Percentiles rank a stretch among this genome's conserved stretches.
Conservation (phyloP, 345 rosid genomes). For the Hypericum androsaemum region DNA sequence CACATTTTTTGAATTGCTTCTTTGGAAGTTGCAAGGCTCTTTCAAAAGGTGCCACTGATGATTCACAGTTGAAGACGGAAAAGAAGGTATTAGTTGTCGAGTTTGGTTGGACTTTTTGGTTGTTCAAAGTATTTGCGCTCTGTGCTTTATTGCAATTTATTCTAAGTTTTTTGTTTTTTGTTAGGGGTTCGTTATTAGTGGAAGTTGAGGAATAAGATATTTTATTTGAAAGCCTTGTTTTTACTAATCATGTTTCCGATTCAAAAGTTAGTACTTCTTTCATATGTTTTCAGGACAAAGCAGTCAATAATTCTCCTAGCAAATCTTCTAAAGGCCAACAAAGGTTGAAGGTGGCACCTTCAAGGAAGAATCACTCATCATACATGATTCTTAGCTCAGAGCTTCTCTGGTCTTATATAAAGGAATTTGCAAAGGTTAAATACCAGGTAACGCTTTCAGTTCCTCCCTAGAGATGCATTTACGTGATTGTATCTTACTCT, state of each 20-base stretch:
- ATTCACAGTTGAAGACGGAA: conserved; percentile 34
- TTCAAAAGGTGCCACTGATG: conserved; percentile 33
- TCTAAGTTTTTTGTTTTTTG: too few species aligned
- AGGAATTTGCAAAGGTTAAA: conserved; percentile 72
- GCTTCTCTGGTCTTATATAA: conserved; percentile 74
- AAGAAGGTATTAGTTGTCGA: conserved; percentile 44
- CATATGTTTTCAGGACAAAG: conserved; percentile 52
- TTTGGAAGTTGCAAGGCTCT: conserved; percentile 66
- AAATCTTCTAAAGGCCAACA: conserved; percentile 54
- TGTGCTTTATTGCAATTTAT: too few species aligned
- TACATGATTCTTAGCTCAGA: conserved; percentile 74
- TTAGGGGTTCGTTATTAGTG: too few species aligned
- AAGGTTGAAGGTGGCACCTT: conserved; percentile 57
- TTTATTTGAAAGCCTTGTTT: too few species aligned
- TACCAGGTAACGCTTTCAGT: conserved; percentile 48
- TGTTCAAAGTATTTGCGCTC: too few species aligned
- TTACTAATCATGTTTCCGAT: too few species aligned
- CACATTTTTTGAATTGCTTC: conserved; percentile 80
- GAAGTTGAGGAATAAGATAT: too few species aligned
- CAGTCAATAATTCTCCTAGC: conserved; percentile 41
- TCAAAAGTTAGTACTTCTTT: not conserved
- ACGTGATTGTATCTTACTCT: too few species aligned
- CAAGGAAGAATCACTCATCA: conserved; percentile 51
- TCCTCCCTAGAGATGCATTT: too few species aligned
- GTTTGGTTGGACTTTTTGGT: too few species aligned